Base-by-base conservation (phyloP, 805 yeast species). In the Metschnikowia koreensis region DNA sequence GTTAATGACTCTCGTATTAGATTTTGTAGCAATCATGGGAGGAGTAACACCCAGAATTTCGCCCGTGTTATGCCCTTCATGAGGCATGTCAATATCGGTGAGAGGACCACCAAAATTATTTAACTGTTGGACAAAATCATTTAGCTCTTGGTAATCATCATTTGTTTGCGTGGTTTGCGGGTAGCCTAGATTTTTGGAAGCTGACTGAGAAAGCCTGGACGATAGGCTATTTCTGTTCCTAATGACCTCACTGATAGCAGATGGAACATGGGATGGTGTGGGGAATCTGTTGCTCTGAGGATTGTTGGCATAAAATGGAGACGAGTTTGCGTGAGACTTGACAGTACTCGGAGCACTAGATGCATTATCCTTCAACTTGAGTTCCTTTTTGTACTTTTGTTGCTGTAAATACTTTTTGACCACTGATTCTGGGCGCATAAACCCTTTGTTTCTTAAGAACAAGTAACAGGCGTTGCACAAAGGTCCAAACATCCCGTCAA, bases 11-110 rank as follows among this genome's bases (percentile, higher is more conserved):
- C 83, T 71, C 3, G 84, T 81, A 57, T 80, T 81, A 40, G 77
- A 65, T 59, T 81, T 81, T 6, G 80, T 78, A n/a, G 84, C 84
- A 66, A 71, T 71, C 80, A 68, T 76, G 55, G 77, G 77, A 46
- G 76, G 80, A 7, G 77, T 73, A 34, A 64, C 70, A 38, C 67
- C 71, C 51, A 31, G 54, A 8, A 56, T 38, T 16, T 41, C 52
- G 5, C 53, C 54, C 6, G 29, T 29, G 31, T 46, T 39, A 9
- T 55, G 47, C 7, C 44, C 36, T 10, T 59, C 60, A 34, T 53
- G 44, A 7, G 78, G 78, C 39, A 75, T 57, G 54, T 75, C 80
- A 11, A 75, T 73, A 53, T 75, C 80, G 12, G 80, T 75, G 48
- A 75, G 64, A 5, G 80, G 80, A 1, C 79, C 80, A 2, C 79